Conservation (phyloP, 2,329 filamentous ascomycete species). For the Coniochaeta sp. region DNA sequence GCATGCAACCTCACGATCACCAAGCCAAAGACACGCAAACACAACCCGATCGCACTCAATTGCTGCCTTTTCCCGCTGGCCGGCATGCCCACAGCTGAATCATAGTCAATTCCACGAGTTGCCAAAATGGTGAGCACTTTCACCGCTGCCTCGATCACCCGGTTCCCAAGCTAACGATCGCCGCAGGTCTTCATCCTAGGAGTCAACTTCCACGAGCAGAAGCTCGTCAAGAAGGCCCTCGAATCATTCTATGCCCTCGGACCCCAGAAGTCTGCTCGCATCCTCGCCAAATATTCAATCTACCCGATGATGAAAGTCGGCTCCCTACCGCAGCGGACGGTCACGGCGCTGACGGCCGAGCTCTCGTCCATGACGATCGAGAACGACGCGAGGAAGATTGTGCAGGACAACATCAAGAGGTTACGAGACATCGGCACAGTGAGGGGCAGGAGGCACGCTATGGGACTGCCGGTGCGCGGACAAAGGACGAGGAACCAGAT, state of each 20-base stretch:
- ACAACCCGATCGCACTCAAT: not conserved
- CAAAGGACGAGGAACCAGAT: slow-evolving; percentile 78
- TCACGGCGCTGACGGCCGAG: slow-evolving; percentile 76
- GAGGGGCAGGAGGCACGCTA: slow-evolving; percentile 82
- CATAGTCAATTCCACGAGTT: not conserved
- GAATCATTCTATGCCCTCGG: slow-evolving; percentile 84
- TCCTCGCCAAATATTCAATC: slow-evolving; percentile 86
- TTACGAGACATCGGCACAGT: slow-evolving; percentile 88
- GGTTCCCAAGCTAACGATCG: not conserved
- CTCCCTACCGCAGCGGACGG: slow-evolving; percentile 63
- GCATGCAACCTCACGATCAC: not conserved
- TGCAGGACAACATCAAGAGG: slow-evolving; percentile 78
- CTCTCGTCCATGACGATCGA: slow-evolving; percentile 90
- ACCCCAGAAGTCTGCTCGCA: slow-evolving; percentile 56
- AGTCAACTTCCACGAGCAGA: slow-evolving; percentile 75
- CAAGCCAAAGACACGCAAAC: not conserved
- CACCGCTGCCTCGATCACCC: not conserved
- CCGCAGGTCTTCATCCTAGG: slow-evolving; percentile 75
- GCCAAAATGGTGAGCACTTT: slow-evolving; percentile 14
- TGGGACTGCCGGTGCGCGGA: slow-evolving; percentile 84
- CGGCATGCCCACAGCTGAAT: not conserved
- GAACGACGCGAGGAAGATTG: slow-evolving; percentile 69
- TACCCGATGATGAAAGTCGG: slow-evolving; percentile 76
- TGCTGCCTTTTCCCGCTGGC: not conserved
- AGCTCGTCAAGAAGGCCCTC: slow-evolving; percentile 77